Conservation (phyloP, 2,329 filamentous ascomycete species). For the Chaetothyriales sp. region DNA sequence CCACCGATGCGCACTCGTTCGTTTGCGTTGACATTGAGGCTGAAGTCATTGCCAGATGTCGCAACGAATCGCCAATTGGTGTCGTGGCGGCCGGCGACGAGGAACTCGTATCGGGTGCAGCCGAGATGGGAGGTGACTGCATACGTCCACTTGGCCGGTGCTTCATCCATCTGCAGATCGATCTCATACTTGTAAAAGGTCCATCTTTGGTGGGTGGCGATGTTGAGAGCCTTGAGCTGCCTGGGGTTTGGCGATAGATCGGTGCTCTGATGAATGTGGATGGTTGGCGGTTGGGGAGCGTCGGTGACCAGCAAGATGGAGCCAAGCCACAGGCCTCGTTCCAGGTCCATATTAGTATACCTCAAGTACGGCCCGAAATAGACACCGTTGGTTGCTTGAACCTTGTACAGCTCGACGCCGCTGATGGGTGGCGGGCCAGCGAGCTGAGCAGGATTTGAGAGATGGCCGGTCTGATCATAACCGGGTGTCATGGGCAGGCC, state of each 20-base stretch:
- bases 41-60: constrained; percentile 93
- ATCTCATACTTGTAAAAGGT: constrained; percentile 91
- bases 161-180: constrained; percentile 66
- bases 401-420: constrained; percentile 86
- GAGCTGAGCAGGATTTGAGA: constrained; percentile 67
- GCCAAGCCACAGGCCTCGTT: constrained; percentile 77
- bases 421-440: constrained; percentile 74
- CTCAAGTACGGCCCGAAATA: constrained; percentile 95
- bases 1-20: constrained; percentile 78
- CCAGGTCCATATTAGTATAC: constrained; percentile 94
- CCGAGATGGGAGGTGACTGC: constrained; percentile 92
- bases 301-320: constrained; percentile 91
- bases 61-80: constrained; percentile 91
- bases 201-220: constrained; percentile 84
- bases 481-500: constrained; percentile 69
- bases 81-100: constrained; percentile 80
- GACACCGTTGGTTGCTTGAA: constrained; percentile 84
- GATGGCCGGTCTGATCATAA: constrained; percentile 62
- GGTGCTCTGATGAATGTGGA: constrained; percentile 79
- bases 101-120: constrained; percentile 95
- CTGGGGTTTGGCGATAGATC: constrained; percentile 87
- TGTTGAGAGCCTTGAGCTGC: constrained; percentile 66
- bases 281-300: constrained; percentile 79
- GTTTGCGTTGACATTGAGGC: constrained; percentile 68
- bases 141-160: constrained; percentile 82